A percentile compares a stretch with the other conserved stretches of the same genome.
These are phyloP conservation scores for Corymbia citriodora DNA, from an alignment of 441 rosid species.

Conservation along the genomic window DNA sequence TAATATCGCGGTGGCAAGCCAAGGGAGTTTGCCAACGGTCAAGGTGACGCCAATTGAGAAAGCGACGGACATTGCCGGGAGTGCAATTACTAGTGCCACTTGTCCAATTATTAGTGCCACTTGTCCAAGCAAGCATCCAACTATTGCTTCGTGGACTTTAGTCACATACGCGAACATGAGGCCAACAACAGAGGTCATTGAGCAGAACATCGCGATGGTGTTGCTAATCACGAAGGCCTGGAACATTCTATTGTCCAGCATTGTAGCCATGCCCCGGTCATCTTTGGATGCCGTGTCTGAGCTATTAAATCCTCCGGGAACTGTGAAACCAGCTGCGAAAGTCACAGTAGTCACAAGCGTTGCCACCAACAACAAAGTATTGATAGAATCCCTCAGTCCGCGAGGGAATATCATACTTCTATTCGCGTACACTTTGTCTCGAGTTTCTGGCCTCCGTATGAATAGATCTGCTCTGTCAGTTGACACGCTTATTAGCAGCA, in stretches of 20 bases:
- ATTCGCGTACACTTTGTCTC: not conserved
- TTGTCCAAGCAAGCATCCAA: accelerated
- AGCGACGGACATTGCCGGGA: not conserved
- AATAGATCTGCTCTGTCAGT: accelerated
- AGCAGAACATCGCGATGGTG: not conserved
- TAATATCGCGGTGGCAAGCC: not conserved
- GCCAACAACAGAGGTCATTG: not conserved
- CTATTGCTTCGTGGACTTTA: accelerated
- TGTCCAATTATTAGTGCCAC: accelerated
- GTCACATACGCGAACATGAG: accelerated
- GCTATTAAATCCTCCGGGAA: not conserved
- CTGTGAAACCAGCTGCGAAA: not conserved
- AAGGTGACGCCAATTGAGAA: not conserved
- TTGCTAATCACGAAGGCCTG: not conserved
- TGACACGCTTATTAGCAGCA: not conserved
- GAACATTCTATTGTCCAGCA: not conserved
- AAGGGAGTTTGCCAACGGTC: not conserved
- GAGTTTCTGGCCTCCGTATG: not conserved
- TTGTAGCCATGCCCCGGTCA: not conserved
- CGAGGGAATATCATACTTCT: accelerated
- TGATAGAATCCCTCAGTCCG: not conserved
- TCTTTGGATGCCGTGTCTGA: not conserved
- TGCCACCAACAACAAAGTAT: accelerated
- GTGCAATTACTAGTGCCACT: not conserved
- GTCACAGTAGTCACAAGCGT: not conserved